Evolutionary conservation across 345 rosid species (phyloP).

Genomic region (Physaria fendleri): DNA sequence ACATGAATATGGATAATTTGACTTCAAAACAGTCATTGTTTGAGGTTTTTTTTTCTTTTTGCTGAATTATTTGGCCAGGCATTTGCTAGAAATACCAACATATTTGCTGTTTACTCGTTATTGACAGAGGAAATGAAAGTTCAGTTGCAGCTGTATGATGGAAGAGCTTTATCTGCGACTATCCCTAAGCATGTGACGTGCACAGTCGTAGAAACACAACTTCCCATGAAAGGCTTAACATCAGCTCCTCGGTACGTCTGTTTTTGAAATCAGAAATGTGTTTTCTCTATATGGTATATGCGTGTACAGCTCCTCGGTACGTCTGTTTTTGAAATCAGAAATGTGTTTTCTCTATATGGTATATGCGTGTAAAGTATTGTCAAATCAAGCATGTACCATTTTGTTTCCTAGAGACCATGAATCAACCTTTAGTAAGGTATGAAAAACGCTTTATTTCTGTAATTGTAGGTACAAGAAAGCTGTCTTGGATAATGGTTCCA

Average conservation of each 20-base stretch:
- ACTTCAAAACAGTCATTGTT: neutral
- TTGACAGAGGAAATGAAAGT: conserved; percentile 84
- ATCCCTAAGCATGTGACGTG: conserved; percentile 77
- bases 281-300: neutral
- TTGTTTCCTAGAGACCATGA: neutral
- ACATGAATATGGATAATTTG: neutral
- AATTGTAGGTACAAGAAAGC: conserved; percentile 73
- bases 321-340: too few relatives aligned
- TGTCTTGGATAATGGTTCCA: conserved; percentile 71
- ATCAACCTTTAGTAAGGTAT: neutral
- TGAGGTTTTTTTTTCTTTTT: neutral
- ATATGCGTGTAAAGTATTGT: neutral
- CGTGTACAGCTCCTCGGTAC: too few relatives aligned
- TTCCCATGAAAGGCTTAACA: conserved; percentile 56
- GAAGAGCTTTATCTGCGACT: conserved; percentile 64
- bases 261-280: neutral
- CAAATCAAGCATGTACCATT: neutral
- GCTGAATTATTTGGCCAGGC: neutral
- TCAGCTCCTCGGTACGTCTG: conserved; percentile 60
- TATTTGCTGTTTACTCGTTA: neutral
- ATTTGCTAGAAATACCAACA: neutral
- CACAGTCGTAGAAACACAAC: conserved; percentile 61
- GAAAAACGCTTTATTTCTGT: neutral
- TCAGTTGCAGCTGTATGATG: conserved; percentile 62
- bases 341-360: neutral